A percentile compares a stretch with the other conserved stretches of the same genome.
phyloP scores from a whole-genome alignment of 2,329 filamentous ascomycete species.

The Venturia pyrina region DNA sequence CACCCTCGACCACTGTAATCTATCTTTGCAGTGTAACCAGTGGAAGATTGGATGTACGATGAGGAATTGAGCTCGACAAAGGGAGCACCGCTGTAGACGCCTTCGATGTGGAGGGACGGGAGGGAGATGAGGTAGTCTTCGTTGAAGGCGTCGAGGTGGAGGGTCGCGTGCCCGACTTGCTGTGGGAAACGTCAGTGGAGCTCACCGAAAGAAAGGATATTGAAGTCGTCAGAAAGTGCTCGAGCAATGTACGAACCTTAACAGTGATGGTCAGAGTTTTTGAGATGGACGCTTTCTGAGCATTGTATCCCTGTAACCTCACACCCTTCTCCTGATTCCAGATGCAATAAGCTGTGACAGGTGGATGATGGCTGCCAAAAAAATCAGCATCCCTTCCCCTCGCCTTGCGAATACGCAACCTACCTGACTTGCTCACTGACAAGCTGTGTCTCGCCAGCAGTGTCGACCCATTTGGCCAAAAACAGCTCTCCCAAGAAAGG shows the following conservation, averaged over 20 bases:
- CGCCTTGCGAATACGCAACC: constrained; percentile 2
- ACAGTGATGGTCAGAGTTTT: constrained; percentile 73
- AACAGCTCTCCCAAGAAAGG: constrained; percentile 94
- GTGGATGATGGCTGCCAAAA: constrained; percentile 65
- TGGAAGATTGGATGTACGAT: constrained; percentile 77
- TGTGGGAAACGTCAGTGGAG: constrained; percentile 13
- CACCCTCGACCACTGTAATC: constrained; percentile 92
- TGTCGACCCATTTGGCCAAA: constrained; percentile 79
- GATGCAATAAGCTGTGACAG: constrained; percentile 89
- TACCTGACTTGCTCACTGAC: constrained; percentile 89
- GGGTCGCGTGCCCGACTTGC: constrained; percentile 81
- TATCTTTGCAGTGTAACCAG: constrained; percentile 79
- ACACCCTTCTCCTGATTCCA: constrained; percentile 78
- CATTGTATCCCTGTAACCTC: constrained; percentile 73
- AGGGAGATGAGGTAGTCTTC: constrained; percentile 87
- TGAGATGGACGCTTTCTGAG: constrained; percentile 90
- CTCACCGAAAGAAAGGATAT: background rate
- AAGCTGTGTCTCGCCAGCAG: constrained; percentile 70
- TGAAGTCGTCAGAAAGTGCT: background rate
- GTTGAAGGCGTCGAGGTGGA: constrained; percentile 56
- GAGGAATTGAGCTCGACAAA: constrained; percentile 84
- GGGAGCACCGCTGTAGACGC: constrained; percentile 73
- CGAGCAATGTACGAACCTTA: constrained; percentile 38
- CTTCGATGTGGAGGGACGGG: constrained; percentile 85
- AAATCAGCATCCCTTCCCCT: constrained; percentile 2